A percentile compares a stretch with the other conserved stretches of the same genome.
Conservation (phyloP, 1,284 basidiomycete species). For the Trametes polyzona region DNA sequence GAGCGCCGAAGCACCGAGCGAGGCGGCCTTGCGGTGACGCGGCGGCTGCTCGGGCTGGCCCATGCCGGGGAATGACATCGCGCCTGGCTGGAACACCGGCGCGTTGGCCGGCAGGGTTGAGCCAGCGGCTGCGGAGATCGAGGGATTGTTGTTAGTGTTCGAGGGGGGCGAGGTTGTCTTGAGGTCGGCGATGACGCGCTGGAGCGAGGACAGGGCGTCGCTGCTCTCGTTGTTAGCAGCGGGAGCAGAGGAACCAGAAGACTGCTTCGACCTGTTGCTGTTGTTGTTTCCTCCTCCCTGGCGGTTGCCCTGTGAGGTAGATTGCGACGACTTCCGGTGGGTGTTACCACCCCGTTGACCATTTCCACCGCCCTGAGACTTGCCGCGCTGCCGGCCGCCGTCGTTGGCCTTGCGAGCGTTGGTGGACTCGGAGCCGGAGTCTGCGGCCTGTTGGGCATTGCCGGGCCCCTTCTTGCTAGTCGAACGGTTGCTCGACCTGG, state of each 20-base stretch:
- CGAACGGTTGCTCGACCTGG: slow-evolving; percentile 55
- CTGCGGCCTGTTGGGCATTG: slow-evolving; percentile 45
- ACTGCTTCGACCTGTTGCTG: slow-evolving; percentile 41
- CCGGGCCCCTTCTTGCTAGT: slow-evolving; percentile 50
- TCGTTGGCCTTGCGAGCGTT: slow-evolving; percentile 49
- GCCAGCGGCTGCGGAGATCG: slow-evolving; percentile 45
- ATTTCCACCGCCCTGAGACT: slow-evolving; percentile 45
- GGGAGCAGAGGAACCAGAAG: slow-evolving; percentile 49
- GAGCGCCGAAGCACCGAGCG: slow-evolving; percentile 62
- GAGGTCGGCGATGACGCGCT: slow-evolving; percentile 82
- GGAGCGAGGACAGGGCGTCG: slow-evolving; percentile 77
- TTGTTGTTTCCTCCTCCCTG: slow-evolving; percentile 39
- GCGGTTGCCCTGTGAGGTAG: slow-evolving; percentile 55
- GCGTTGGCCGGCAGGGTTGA: slow-evolving; percentile 66
- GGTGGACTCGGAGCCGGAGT: slow-evolving; percentile 70
- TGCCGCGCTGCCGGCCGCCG: slow-evolving; percentile 53
- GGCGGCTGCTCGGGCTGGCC: slow-evolving; percentile 50
- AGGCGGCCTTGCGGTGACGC: slow-evolving; percentile 80
- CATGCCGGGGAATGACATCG: slow-evolving; percentile 55
- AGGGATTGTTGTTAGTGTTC: slow-evolving; percentile 44
- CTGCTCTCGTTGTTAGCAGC: slow-evolving; percentile 59
- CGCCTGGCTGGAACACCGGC: slow-evolving; percentile 72
- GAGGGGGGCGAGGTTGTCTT: slow-evolving; percentile 70
- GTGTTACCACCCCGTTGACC: slow-evolving; percentile 48
- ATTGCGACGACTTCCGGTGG: slow-evolving; percentile 59